Evolutionary conservation across 805 yeast genomes (phyloP).

Genomic region (Wickerhamiella spandovensis): DNA sequence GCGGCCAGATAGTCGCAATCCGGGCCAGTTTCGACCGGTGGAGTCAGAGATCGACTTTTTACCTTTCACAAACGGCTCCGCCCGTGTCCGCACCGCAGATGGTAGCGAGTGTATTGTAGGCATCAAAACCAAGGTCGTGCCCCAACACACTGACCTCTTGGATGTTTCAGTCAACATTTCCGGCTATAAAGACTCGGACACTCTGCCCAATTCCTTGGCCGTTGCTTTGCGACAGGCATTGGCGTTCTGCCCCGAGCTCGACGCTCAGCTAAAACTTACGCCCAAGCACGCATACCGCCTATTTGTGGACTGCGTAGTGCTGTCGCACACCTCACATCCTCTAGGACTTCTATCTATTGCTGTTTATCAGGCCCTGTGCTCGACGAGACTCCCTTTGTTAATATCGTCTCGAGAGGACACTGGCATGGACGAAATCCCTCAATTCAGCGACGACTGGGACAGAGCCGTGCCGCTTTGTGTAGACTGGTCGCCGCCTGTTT

Average conservation of each 20-base stretch:
- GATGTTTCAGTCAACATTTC: constrained; percentile 58
- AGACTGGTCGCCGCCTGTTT: constrained; percentile 53
- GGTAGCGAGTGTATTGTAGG: constrained; percentile 92
- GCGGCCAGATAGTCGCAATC: constrained; percentile 76
- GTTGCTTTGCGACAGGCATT: constrained; percentile 41
- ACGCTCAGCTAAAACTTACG: constrained; percentile 43
- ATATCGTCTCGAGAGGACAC: constrained; percentile 47
- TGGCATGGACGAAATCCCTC: constrained; percentile 71
- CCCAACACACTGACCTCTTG: constrained; percentile 33
- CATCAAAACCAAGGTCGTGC: constrained; percentile 70
- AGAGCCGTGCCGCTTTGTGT: constrained; percentile 35
- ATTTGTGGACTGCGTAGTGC: constrained; percentile 64
- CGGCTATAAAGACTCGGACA: constrained; percentile 69
- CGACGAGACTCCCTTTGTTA: constrained; percentile 62
- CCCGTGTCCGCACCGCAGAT: constrained; percentile 72
- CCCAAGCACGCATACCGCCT: constrained; percentile 63
- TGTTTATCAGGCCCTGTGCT: constrained; percentile 63
- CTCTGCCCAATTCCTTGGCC: constrained; percentile 48
- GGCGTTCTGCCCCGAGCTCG: constrained; percentile 35
- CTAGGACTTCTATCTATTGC: constrained; percentile 69
- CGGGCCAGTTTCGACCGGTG: constrained; percentile 69
- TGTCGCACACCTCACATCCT: constrained; percentile 71
- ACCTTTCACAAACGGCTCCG: constrained; percentile 85
- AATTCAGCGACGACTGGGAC: constrained; percentile 81
- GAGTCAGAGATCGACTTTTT: constrained; percentile 71